Base-by-base conservation (phyloP, 2,329 filamentous ascomycete species). In the Arthrobotrys iridis region DNA sequence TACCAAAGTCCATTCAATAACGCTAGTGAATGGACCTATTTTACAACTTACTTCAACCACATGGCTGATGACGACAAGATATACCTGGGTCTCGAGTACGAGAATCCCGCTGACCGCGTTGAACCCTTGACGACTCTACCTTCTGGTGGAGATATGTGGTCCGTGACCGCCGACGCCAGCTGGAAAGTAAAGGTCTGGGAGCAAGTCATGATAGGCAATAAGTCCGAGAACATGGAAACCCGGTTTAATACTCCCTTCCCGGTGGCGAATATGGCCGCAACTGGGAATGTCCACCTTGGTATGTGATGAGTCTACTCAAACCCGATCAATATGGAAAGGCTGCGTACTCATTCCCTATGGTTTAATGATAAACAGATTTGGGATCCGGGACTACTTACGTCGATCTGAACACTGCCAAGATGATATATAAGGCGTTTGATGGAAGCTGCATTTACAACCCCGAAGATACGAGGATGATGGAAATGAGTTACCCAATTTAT, bases 41-140 rank as follows among this genome's bases (percentile, higher is more conserved):
- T 68, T 11, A 75, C 71, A 1, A 68, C 71, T 8, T 66, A 75
- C 20, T 67, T 75, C 41, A 75, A 63, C 30, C n/a, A 22, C 15
- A 46, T 37, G 45, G 43, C 33, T 13, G 46, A 28, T n/a, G n/a
- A 48, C 2, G 63, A 58, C 4, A 57, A 67, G 35, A 58, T 48
- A 15, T 68, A 67, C 13, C 30, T 75, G 8, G 71, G 71, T 3
- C 40, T 75, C 18, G 35, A 63, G n/a, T 68, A 59, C 33, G 43
- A 24, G 6, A 57, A 75, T 52, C n/a, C 15, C 3, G 30, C 33
- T 2, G 37, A 20, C 3, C 59, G 58, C 20, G 30, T 10, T 6
- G 18, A 11, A 4, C 30, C 35, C 6, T 4, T 68, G 22, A 46
- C 40, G 0, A 37, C 30, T 2, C 33, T 68, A n/a, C 4, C 43